Evolutionary conservation across 352 stramenopile species (phyloP).

Genomic region (Phytophthora foliorum): DNA sequence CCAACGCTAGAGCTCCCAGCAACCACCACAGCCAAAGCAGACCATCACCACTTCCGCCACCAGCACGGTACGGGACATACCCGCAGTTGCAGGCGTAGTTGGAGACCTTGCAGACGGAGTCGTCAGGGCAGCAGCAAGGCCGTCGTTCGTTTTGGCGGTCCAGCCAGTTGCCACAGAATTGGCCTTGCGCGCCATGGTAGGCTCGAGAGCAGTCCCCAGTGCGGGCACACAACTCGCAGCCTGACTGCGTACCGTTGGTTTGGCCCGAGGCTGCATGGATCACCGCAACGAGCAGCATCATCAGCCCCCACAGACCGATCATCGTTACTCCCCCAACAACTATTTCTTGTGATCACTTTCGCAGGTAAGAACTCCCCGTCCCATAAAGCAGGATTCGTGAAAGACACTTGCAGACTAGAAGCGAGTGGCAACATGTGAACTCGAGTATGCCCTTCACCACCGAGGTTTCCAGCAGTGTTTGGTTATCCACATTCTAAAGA

Average conservation of each 20-base stretch:
- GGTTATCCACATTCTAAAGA: too few relatives aligned
- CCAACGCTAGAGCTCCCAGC: constrained; percentile 36
- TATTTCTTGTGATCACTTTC: constrained; percentile 4
- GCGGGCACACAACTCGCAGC: constrained; percentile 58
- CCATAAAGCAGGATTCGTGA: constrained; percentile 4
- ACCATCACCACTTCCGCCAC: constrained; percentile 19
- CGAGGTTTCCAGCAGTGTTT: too few relatives aligned
- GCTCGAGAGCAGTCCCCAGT: constrained; percentile 54
- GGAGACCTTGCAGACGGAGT: constrained; percentile 52
- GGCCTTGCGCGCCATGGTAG: constrained; percentile 40
- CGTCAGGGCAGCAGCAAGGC: constrained; percentile 57
- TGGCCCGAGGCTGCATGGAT: constrained; percentile 17
- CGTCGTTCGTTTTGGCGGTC: constrained; percentile 51
- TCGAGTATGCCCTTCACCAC: too few relatives aligned
- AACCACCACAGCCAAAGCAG: constrained; percentile 62
- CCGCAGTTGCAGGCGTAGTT: constrained; percentile 65
- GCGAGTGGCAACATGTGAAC: too few relatives aligned
- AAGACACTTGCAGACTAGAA: background rate
- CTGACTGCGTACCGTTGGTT: constrained; percentile 39
- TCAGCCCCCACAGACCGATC: background rate
- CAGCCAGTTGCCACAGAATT: constrained; percentile 70
- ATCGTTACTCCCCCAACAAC: background rate
- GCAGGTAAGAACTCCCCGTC: constrained; percentile 9
- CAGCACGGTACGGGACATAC: constrained; percentile 13
- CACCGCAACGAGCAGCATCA: constrained; percentile 3